Base-by-base conservation (phyloP, 257 asterid species). In the Solanum clarkiae region DNA sequence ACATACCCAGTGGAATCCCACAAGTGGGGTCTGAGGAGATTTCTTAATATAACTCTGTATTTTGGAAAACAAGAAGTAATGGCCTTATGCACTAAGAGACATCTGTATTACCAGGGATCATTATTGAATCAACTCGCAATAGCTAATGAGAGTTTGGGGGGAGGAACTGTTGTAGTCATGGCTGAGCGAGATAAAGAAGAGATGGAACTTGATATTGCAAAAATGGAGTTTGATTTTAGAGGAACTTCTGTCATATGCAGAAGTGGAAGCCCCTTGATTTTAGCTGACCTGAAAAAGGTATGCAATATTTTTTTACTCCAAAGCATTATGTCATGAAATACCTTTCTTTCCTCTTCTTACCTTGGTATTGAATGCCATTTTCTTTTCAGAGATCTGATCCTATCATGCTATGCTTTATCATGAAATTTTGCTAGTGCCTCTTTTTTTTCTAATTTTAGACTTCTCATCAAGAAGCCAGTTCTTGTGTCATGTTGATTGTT, bases 151-250 rank as follows among this genome's bases (percentile, higher is more conserved):
- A 93, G 98, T 90, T 86, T 95, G 93, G 94, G 97, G 83, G 98
- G 98, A 87, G 98, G 98, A 83, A 94, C 87, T 65, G 95, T 95
- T 87, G 98, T 95, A 57, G 94, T 94, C 87, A 93, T 95, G 98
- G 98, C 98, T 72, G 98, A 95, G 86, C 94, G 93, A 22, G 98
- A 95, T 95, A 95, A 95, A 91, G 98, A 95, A 89, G 98, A 94
- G 91, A 94, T 95, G 98, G 98, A 95, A 86, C 93, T 95, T 87
- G 98, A 94, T 93, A 95, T 94, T 88, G 92, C 91, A 44, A 95
- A 94, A 90, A 95, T 95, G 98, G 97, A 95, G 88, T 94, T 95
- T 87, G 92, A 94, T 90, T 95, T 95, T 82, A 88, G 94, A 88
- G 98, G 98, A 91, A 94, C 97, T 86, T 93, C 98, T 85, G 98